These are phyloP conservation scores for Sporothrix curviconia DNA, from an alignment of 2,329 filamentous ascomycete genomes.

Conservation along the genomic window DNA sequence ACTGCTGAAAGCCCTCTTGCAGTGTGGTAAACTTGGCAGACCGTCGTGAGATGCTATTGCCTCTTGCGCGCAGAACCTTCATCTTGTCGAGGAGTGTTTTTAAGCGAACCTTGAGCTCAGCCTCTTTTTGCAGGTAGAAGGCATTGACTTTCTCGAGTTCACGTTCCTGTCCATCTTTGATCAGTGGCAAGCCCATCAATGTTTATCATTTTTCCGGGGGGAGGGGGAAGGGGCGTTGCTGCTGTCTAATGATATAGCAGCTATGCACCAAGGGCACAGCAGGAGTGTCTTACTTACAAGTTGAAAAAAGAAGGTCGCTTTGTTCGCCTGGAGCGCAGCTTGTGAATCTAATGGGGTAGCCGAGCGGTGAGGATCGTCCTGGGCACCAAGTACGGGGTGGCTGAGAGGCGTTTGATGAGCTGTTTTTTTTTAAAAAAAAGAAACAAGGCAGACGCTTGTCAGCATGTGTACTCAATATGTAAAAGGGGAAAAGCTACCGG, in stretches of 20 bases:
- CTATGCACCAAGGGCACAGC: too few relatives aligned
- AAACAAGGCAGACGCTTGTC: neutral
- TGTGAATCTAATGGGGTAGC: constrained; percentile 63
- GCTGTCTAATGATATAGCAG: too few relatives aligned
- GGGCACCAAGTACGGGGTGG: constrained; percentile 74
- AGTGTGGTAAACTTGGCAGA: constrained; percentile 92
- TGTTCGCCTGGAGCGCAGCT: constrained; percentile 87
- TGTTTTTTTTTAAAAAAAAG: constrained; percentile 38
- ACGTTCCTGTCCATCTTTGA: constrained; percentile 65
- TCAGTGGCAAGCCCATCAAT: constrained; percentile 23
- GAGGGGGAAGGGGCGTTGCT: too few relatives aligned
- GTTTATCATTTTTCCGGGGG: too few relatives aligned
- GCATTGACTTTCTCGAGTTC: constrained; percentile 98
- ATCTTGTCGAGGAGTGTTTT: constrained; percentile 95
- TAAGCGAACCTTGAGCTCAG: constrained; percentile 91
- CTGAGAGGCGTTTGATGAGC: constrained; percentile 97
- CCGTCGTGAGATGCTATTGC: constrained; percentile 69
- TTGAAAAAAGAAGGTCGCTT: constrained; percentile 97
- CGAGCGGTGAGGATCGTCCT: constrained; percentile 54
- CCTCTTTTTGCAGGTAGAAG: constrained; percentile 96
- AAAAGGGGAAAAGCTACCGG: constrained; percentile 9
- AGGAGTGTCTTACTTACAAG: constrained; percentile 60
- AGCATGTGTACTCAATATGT: neutral
- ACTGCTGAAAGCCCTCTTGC: constrained; percentile 95
- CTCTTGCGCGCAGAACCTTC: constrained; percentile 75